Conservation (phyloP, 2,329 filamentous ascomycete genomes). For the Aspergillus proliferans region DNA sequence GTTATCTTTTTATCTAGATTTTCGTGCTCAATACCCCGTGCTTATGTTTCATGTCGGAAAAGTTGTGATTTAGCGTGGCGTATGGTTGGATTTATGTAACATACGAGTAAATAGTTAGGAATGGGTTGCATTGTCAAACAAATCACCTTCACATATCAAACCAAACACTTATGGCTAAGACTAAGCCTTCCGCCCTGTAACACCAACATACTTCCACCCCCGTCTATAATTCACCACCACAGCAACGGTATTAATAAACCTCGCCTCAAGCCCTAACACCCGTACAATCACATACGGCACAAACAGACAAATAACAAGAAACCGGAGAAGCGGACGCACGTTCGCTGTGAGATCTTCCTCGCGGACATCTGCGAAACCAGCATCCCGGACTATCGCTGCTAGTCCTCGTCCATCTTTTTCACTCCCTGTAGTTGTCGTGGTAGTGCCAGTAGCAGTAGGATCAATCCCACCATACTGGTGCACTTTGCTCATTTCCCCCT, state of each 20-base stretch:
- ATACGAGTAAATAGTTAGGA: too few species aligned
- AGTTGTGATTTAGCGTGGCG: constrained; percentile 18
- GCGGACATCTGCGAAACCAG: too few species aligned
- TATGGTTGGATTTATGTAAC: constrained; percentile 4
- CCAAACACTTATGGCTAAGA: too few species aligned
- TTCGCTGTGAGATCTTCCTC: too few species aligned
- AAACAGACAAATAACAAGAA: too few species aligned
- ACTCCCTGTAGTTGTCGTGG: neutral
- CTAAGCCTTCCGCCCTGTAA: neutral
- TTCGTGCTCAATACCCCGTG: neutral
- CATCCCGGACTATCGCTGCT: too few species aligned
- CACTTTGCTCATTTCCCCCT: neutral
- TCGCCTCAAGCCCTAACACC: neutral
- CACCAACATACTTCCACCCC: neutral
- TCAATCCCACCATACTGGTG: neutral
- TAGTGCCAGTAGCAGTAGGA: neutral
- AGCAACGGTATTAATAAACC: neutral
- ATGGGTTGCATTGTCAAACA: too few species aligned
- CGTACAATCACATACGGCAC: too few species aligned
- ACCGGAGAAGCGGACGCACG: too few species aligned
- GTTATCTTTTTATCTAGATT: neutral
- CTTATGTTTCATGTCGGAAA: too few species aligned
- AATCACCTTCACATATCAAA: too few species aligned
- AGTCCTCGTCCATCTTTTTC: neutral
- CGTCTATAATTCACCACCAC: neutral